These are phyloP conservation scores for Candida saitoana DNA, from an alignment of 805 yeast species.

Conservation along the genomic window DNA sequence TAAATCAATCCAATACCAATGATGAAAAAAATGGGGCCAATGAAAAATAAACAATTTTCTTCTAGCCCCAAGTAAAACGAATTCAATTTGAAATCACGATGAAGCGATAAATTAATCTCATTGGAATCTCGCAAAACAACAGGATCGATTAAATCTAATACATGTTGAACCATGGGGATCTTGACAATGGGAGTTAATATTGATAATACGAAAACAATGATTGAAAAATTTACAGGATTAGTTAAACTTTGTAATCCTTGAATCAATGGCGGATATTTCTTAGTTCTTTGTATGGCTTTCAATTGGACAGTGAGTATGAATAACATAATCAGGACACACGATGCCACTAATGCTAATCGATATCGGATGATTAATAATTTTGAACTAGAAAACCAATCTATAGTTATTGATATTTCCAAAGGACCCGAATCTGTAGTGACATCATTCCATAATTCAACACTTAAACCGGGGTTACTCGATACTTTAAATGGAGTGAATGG, in stretches of 20 bases:
- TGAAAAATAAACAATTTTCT: conserved; percentile 49
- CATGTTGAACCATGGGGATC: conserved; percentile 28
- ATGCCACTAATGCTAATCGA: conserved; percentile 67
- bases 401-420: conserved; percentile 37
- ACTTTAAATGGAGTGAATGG: conserved; percentile 60
- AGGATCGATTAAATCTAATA: conserved; percentile 50
- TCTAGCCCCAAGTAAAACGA: conserved; percentile 67
- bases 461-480: conserved; percentile 23
- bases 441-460: conserved; percentile 48
- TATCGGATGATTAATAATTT: conserved; percentile 71
- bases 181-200: conserved; percentile 37
- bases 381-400: conserved; percentile 59
- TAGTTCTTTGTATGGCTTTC: conserved; percentile 30
- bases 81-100: conserved; percentile 38
- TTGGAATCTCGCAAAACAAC: conserved; percentile 45
- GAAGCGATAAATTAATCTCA: conserved; percentile 38
- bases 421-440: conserved; percentile 27
- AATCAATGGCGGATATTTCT: conserved; percentile 27
- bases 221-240: conserved; percentile 17
- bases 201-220: conserved; percentile 22
- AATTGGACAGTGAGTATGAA: conserved; percentile 56
- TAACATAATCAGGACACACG: conserved; percentile 60
- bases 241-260: conserved; percentile 33
- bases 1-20: conserved; percentile 44
- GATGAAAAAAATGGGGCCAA: conserved; percentile 55